Conservation (phyloP, 768 basidiomycete genomes). For the Lactarius psammicola region DNA sequence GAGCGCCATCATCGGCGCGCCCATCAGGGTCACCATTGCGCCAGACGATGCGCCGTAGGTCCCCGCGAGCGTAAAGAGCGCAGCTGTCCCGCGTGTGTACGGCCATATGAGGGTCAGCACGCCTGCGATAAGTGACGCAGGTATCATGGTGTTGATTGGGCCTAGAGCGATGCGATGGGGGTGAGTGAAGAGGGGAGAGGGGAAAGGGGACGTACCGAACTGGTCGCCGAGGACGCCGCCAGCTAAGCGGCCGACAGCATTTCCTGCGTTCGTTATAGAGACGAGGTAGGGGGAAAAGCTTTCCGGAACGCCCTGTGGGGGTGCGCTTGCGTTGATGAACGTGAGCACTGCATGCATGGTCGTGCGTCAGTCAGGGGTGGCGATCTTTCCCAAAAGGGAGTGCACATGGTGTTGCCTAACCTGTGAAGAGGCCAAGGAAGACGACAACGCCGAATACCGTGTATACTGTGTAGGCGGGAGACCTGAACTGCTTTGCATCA, state of each 20-base stretch:
- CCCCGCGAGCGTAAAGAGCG: no score
- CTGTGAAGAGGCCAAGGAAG: slow-evolving; percentile 67
- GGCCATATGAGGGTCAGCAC: no score
- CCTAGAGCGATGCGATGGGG: slow-evolving; percentile 41
- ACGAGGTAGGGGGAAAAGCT: slow-evolving; percentile 63
- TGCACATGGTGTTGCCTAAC: no score
- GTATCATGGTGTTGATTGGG: slow-evolving; percentile 44
- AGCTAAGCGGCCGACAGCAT: slow-evolving; percentile 57
- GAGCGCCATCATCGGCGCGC: no score
- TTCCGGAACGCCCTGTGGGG: slow-evolving; percentile 45
- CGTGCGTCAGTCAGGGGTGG: slow-evolving; percentile 11
- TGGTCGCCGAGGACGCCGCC: slow-evolving; percentile 56
- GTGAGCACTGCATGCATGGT: slow-evolving; percentile 49
- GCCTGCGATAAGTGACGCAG: no score
- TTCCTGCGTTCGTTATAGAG: slow-evolving; percentile 65
- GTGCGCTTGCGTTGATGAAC: slow-evolving; percentile 61
- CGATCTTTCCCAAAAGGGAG: neutral
- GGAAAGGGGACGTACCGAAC: slow-evolving; percentile 40
- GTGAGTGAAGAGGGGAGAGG: neutral
- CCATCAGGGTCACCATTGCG: no score
- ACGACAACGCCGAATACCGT: slow-evolving; percentile 52
- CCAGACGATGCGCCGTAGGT: no score
- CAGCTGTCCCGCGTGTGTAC: no score
- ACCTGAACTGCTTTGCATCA: slow-evolving; percentile 56
- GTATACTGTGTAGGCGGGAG: slow-evolving; percentile 54